These are phyloP conservation scores for Coemansia sp. DNA, from an alignment of 192 early-diverging fungal genomes.

Conservation along the genomic window DNA sequence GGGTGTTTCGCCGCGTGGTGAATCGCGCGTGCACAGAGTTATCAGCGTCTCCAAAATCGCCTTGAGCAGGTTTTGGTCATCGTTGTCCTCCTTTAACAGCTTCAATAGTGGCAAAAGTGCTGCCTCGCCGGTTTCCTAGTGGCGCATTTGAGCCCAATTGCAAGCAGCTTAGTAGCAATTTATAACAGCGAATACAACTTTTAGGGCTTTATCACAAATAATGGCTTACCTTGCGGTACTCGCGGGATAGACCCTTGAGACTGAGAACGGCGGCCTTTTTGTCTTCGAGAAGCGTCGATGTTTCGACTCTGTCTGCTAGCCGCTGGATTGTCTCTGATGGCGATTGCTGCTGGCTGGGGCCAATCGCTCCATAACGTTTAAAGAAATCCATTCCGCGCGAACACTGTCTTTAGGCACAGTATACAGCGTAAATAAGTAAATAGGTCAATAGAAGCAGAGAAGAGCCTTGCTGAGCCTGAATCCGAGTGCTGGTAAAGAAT, in stretches of 20 bases:
- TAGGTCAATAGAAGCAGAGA: background rate
- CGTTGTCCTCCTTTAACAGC: conserved; percentile 74
- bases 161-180: background rate
- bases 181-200: background rate
- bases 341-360: conserved; percentile 50
- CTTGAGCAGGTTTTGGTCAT: conserved; percentile 85
- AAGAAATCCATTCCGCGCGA: conserved; percentile 43
- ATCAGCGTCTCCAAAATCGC: conserved; percentile 86
- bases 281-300: conserved; percentile 89
- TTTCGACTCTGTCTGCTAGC: conserved; percentile 77
- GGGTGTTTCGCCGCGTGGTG: conserved; percentile 16
- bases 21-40: conserved; percentile 56
- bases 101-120: conserved; percentile 73
- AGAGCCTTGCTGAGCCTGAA: background rate
- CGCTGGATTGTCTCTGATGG: conserved; percentile 75
- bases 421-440: background rate
- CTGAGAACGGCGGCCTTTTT: conserved; percentile 80
- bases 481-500: background rate
- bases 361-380: conserved; percentile 52
- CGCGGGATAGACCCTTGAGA: conserved; percentile 80
- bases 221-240: conserved; percentile 63
- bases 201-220: background rate
- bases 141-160: background rate
- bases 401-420: background rate
- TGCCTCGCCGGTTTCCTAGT: conserved; percentile 83